A percentile compares a stretch with the other conserved stretches of the same genome.
Conservation (phyloP, 1,284 basidiomycete species). For the Leccinum fallax region DNA sequence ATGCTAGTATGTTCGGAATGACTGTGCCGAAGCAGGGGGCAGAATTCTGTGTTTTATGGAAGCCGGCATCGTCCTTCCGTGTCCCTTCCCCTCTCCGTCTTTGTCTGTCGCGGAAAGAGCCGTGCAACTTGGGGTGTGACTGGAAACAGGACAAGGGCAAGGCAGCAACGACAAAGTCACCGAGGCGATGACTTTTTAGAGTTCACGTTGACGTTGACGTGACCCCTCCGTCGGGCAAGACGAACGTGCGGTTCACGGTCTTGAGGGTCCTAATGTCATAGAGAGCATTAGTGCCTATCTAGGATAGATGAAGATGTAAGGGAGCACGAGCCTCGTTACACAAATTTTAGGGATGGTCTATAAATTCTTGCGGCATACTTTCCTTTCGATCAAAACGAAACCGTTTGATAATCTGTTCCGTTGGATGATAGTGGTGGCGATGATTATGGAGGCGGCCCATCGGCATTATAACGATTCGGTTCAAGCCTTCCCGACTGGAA, state of each 20-base stretch:
- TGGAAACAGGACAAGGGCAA: not conserved
- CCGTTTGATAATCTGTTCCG: slow-evolving; percentile 6
- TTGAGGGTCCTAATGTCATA: not conserved
- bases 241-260: slow-evolving; percentile 14
- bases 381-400: not conserved
- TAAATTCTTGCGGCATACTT: not conserved
- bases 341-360: slow-evolving; percentile 1
- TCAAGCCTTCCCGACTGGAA: slow-evolving; percentile 1
- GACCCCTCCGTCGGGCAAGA: slow-evolving; percentile 8
- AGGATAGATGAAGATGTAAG: slow-evolving; percentile 26
- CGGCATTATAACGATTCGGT: slow-evolving; percentile 6
- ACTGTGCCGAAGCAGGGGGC: slow-evolving; percentile 11
- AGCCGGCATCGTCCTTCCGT: not conserved
- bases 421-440: not conserved
- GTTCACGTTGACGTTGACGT: slow-evolving; percentile 20
- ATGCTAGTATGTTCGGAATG: slow-evolving; percentile 9
- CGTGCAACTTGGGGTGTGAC: slow-evolving; percentile 1
- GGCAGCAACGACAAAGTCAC: not conserved
- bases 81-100: not conserved
- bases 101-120: slow-evolving; percentile 7
- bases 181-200: slow-evolving; percentile 1
- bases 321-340: slow-evolving; percentile 8
- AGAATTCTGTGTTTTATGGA: slow-evolving; percentile 5
- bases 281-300: slow-evolving; percentile 14
- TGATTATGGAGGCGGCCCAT: slow-evolving; percentile 4